Conservation (phyloP, 345 rosid genomes). For the Jatropha curcas region DNA sequence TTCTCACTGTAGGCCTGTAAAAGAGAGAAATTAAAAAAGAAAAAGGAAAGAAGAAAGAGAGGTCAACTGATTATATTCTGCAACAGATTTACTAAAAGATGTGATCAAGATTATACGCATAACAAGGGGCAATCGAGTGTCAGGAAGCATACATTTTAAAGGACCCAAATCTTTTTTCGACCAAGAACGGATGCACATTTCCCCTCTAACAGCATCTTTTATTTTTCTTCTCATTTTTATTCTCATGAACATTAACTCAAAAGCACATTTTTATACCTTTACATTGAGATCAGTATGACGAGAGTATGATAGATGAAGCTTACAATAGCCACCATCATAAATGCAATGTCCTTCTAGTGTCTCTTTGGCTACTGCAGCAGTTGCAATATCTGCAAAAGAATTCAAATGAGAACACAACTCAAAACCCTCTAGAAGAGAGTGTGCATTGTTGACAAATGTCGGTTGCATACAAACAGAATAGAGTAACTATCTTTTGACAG, state of each 20-base stretch:
- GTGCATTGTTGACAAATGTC: background rate
- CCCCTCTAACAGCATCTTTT: slow-evolving; percentile 42
- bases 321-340: slow-evolving; percentile 99
- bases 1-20: slow-evolving; percentile 85
- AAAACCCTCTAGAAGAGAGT: background rate
- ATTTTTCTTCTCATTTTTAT: slow-evolving; percentile 31
- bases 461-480: background rate
- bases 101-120: slow-evolving; percentile 4
- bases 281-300: slow-evolving; percentile 99
- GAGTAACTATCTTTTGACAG: background rate
- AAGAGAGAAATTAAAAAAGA: background rate
- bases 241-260: slow-evolving; percentile 57
- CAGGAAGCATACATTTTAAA: slow-evolving; percentile 52
- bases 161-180: slow-evolving; percentile 43
- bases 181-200: slow-evolving; percentile 41
- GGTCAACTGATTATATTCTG: slow-evolving; percentile 13
- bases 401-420: slow-evolving; percentile 13
- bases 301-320: slow-evolving; percentile 99
- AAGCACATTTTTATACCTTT: slow-evolving; percentile 82
- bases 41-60: background rate
- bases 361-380: slow-evolving; percentile 84
- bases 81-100: background rate
- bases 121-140: slow-evolving; percentile 30
- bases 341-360: slow-evolving; percentile 98
- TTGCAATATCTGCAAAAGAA: slow-evolving; percentile 61